Base-by-base conservation (phyloP, 768 basidiomycete genomes). In the Kwoniella dejecticola region DNA sequence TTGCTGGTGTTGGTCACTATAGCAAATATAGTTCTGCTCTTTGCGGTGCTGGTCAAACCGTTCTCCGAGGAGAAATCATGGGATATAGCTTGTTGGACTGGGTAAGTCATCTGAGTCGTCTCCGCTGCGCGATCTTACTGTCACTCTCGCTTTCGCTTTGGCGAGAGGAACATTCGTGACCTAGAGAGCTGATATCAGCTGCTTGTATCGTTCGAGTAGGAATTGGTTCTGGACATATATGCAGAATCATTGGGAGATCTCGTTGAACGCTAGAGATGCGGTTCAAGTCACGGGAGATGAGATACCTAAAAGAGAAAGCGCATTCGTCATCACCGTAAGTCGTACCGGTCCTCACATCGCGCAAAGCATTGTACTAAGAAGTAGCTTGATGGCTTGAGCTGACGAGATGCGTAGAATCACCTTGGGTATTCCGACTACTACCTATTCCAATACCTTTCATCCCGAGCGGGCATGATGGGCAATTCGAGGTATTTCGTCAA, bases 401-500 rank as follows among this genome's bases (percentile, higher is more conserved):
- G 48, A 50, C 27, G n/a, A 27, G 5, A 13, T 30, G 10, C 33
- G 17, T 48, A 72, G 69, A 73, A 73, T 33, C 71, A 73, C 57
- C 59, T 67, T 10, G 45, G 53, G 4, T 73, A 66, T 48, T 58
- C 69, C 2, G 71, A 73, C 29, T 70, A 61, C 21, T 73, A 70
- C 38, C 66, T 73, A 27, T 42, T 70, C 24, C 71, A 70, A 30
- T 42, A 52, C 17, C 64, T 70, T 5, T 63, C 71, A n/a, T 36
- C 29, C 4, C 52, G 59, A 10, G 60, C 65, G 5, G 59, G 62
- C 6, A 73, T 73, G 71, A 41, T 73, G 46, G 69, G 71, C 10
- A 33, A 53, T 13, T 73, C 60, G 21, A 21, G 71, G 13, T 73
- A 70, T 52, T 73, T 73, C 42, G 71, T 62, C 11, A 73, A 73